Evolutionary conservation across 495 filamentous ascomycete species (phyloP), one percentile per base, ranked within the genome.

Genomic region (Daldinia loculata): DNA sequence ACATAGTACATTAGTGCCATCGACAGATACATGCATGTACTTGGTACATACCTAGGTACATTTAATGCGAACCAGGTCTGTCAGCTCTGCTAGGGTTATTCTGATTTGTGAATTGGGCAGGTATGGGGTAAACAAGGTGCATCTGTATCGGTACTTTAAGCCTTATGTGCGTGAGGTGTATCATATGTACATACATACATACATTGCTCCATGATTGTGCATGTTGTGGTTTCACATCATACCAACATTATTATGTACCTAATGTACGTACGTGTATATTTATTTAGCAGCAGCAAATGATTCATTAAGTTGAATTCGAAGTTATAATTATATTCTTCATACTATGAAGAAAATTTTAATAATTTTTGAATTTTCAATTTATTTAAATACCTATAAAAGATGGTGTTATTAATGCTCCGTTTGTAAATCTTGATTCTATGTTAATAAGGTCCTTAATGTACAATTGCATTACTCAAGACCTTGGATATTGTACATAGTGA

Each of bases 1-100:
- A 67, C 61, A 58, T 58, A 36, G 38, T 64, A 63, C 60, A 71
- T 71, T 66, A 66, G 61, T 32, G 66, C n/a, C 60, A 67, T 67
- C 43, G 8, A 48, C 19, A 32, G 58, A 39, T 50, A 53, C 43
- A 63, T 36, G 34, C 43, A 63, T 70, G 67, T 62, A 64, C 45
- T 53, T 22, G 6, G 53, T 67, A 67, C 64, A 26, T 26, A 8
- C 24, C 45, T 53, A n/a, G 6, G 53, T 67, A 67, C 64, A 26
- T 26, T 0, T 48, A 48, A 48, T 48, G 43, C 43, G 43, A 48
- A 48, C 43, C 17, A 5, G 43, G 43, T 48, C 43, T 48, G 2
- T 12, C 19, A 48, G 17, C 43, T 48, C 8, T 22, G 43, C 17
- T 22, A 48, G 43, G 17, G 9, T 53, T 53, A 53, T 53, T 30